phyloP scores from a whole-genome alignment of 129 eudicot species.

The Chrysanthemum lavandulifolium region DNA sequence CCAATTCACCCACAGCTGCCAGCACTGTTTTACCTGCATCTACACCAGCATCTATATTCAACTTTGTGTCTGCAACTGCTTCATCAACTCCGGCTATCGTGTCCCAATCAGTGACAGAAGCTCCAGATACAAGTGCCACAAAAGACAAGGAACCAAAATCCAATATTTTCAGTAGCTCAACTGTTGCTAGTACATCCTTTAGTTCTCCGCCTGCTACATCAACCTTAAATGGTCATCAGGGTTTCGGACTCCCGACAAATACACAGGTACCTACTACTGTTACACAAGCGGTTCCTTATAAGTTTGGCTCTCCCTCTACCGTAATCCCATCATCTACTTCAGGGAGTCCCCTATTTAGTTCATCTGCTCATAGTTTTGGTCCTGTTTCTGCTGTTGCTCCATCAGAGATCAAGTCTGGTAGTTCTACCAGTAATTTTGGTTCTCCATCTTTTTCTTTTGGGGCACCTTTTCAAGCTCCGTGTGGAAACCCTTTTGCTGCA shows the following conservation, averaged over 20 bases:
- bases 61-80: slow-evolving; percentile 39
- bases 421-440: slow-evolving; percentile 32
- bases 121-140: slow-evolving; percentile 24
- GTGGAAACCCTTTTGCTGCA: slow-evolving; percentile 40
- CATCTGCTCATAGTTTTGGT: slow-evolving; percentile 39
- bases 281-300: slow-evolving; percentile 39
- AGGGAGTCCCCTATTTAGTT: slow-evolving; percentile 25
- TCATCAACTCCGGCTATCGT: slow-evolving; percentile 18
- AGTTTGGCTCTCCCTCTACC: slow-evolving; percentile 45
- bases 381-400: slow-evolving; percentile 30
- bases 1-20: slow-evolving; percentile 32
- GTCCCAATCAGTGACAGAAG: slow-evolving; percentile 18
- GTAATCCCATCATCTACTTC: slow-evolving; percentile 30
- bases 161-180: slow-evolving; percentile 27
- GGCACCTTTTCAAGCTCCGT: slow-evolving; percentile 19
- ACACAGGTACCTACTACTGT: slow-evolving; percentile 37
- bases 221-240: slow-evolving; percentile 20
- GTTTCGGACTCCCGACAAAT: slow-evolving; percentile 24
- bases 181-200: slow-evolving; percentile 30
- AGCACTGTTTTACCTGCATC: slow-evolving; percentile 32
- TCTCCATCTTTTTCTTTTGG: slow-evolving; percentile 56
- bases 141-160: slow-evolving; percentile 25
- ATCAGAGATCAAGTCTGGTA: slow-evolving; percentile 22
- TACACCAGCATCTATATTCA: slow-evolving; percentile 37
- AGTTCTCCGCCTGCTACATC: slow-evolving; percentile 35